Conservation (phyloP, 2,329 filamentous ascomycete genomes). For the Ceratocystis alfenasii region DNA sequence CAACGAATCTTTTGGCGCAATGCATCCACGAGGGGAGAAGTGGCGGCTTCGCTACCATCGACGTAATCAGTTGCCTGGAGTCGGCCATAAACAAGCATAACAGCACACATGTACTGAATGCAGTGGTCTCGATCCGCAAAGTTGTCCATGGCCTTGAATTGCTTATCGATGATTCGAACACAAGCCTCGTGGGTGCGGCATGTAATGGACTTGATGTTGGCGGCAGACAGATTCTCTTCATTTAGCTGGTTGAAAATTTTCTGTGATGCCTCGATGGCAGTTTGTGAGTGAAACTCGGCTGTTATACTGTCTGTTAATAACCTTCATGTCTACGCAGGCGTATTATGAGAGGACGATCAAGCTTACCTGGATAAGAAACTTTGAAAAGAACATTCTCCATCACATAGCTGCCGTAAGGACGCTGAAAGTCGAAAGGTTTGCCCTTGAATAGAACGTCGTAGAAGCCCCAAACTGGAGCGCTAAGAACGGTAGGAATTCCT, state of each 20-base stretch:
- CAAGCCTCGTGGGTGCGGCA: slow-evolving; percentile 98
- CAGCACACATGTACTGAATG: slow-evolving; percentile 97
- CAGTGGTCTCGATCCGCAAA: slow-evolving; percentile 99
- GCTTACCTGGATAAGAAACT: slow-evolving; percentile 86
- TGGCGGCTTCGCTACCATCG: slow-evolving; percentile 84
- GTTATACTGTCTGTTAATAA: slow-evolving; percentile 20
- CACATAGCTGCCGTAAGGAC: slow-evolving; percentile 92
- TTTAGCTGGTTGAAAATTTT: slow-evolving; percentile 76
- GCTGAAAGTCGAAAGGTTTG: slow-evolving; percentile 92
- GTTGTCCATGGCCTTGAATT: slow-evolving; percentile 99
- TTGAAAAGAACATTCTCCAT: slow-evolving; percentile 99
- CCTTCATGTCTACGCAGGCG: neutral
- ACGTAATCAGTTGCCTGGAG: slow-evolving; percentile 89
- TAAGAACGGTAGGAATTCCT: slow-evolving; percentile 83
- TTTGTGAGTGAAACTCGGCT: slow-evolving; percentile 97
- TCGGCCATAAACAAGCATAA: slow-evolving; percentile 91
- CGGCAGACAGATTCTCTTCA: slow-evolving; percentile 74
- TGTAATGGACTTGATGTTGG: slow-evolving; percentile 83
- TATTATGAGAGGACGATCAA: neutral
- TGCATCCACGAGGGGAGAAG: slow-evolving; percentile 76
- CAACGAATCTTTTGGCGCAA: slow-evolving; percentile 90
- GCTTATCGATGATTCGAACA: slow-evolving; percentile 98
- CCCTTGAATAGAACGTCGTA: slow-evolving; percentile 97
- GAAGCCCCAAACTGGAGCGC: slow-evolving; percentile 91
- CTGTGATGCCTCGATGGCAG: slow-evolving; percentile 87